Evolutionary conservation across 2,329 filamentous ascomycete species (phyloP), one percentile per base, ranked within the genome.

Genomic region (Epichloe uncinata): DNA sequence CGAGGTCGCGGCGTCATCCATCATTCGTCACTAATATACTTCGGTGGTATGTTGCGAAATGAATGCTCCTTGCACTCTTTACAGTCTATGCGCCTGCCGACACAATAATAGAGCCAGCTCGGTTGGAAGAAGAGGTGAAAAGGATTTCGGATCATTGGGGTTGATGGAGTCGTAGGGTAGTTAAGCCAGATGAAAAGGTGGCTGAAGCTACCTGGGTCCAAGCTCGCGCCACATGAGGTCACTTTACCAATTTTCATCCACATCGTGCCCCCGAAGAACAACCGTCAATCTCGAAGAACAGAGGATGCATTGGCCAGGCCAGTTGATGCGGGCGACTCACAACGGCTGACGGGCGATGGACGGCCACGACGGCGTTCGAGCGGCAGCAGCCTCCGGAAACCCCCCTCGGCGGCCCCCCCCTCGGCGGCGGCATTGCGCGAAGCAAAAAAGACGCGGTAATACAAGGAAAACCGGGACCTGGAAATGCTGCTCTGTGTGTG

Each of bases 141-240:
- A 36, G 35, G 13, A 36, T 1, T 11, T 30, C 3, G 8, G 9
- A 30, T 11, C 30, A 30, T 30, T 30, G 30, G 30, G 30, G 30
- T 30, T 30, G 9, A 30, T 11, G 3, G 15, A 26, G n/a, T 43
- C 8, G 6, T 30, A 33, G 18, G 20, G 40, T 42, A 18, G 20
- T 22, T 22, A 1, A 42, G 22, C 41, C 20, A 20, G 11, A 15
- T 11, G 2, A 45, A 43, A 33, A 37, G 3, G 56, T 58, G 57
- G 57, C 57, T 58, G 52, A 51, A 57, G 54, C 56, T 57, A 42
- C 35, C n/a, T 22, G 20, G 20, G 5, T 30, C 4, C 13, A 42
- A 56, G 55, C 57, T 58, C 54, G 51, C 55, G 57, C 57, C 56
- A 58, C 57, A 58, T 50, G 53, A 55, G 53, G 55, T 54, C 45